Conservation (phyloP, 2,329 filamentous ascomycete species). For the Botrytis cinerea region DNA sequence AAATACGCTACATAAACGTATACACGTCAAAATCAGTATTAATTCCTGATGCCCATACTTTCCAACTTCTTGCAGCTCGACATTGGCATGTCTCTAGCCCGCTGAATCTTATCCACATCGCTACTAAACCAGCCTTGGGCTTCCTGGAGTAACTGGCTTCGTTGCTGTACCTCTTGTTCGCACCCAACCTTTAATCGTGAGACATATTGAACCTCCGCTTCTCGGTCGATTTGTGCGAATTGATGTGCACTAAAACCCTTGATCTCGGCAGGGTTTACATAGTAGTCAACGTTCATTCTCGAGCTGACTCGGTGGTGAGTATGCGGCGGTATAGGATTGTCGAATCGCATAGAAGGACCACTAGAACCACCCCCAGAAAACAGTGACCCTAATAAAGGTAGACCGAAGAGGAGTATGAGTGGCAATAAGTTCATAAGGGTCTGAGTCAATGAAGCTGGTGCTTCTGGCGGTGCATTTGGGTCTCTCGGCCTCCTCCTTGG, state of each 20-base stretch:
- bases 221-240: constrained; percentile 72
- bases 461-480: constrained; percentile 52
- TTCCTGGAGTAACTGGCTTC: constrained; percentile 59
- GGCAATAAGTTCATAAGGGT: constrained; percentile 78
- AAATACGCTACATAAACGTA: constrained; percentile 30
- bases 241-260: constrained; percentile 68
- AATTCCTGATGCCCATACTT: constrained; percentile 46
- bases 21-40: constrained; percentile 14
- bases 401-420: constrained; percentile 83
- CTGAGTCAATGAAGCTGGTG: constrained; percentile 50
- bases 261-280: constrained; percentile 77
- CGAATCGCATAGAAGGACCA: constrained; percentile 75
- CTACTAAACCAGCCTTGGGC: constrained; percentile 71
- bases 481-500: constrained; percentile 76
- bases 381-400: constrained; percentile 79
- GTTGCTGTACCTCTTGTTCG: constrained; percentile 66
- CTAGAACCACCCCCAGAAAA: constrained; percentile 60
- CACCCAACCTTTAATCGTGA: constrained; percentile 69
- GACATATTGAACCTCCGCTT: constrained; percentile 74
- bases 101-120: constrained; percentile 60
- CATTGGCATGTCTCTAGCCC: constrained; percentile 55
- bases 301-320: constrained; percentile 73
- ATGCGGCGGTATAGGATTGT: constrained; percentile 67
- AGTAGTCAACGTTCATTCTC: constrained; percentile 78
- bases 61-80: constrained; percentile 59